These are phyloP conservation scores for Suillus subalutaceus DNA, from an alignment of 768 basidiomycete genomes.

Conservation along the genomic window DNA sequence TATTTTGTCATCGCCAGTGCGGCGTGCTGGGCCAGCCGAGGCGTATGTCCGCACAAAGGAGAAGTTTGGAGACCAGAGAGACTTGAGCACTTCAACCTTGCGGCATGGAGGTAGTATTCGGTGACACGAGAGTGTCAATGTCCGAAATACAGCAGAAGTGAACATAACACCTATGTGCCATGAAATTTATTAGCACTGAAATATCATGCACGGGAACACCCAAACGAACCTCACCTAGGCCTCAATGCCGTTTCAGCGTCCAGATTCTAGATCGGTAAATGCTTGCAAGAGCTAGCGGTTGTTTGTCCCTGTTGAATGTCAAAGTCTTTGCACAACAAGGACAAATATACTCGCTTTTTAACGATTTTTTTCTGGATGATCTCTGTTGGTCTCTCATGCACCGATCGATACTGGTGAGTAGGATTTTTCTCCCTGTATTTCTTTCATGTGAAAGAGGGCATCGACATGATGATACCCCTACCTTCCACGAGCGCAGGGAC, in stretches of 20 bases:
- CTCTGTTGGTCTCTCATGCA: neutral
- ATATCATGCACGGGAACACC: neutral
- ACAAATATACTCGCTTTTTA: conserved; percentile 18
- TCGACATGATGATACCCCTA: conserved; percentile 33
- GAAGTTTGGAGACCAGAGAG: conserved; percentile 10
- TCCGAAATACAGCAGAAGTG: neutral
- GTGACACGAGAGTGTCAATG: conserved; percentile 12
- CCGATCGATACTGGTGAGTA: conserved; percentile 15
- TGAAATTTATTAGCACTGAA: neutral
- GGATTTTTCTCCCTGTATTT: neutral
- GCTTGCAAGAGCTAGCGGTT: conserved; percentile 18
- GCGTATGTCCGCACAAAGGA: conserved; percentile 4
- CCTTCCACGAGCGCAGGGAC: conserved; percentile 36
- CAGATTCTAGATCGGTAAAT: neutral
- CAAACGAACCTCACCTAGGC: neutral
- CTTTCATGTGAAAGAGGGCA: neutral
- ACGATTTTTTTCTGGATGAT: conserved; percentile 7
- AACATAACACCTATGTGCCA: neutral
- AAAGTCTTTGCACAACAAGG: conserved; percentile 27
- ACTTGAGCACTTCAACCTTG: neutral
- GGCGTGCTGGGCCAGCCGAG: conserved; percentile 1
- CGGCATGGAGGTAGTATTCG: conserved; percentile 10
- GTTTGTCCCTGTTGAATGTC: conserved; percentile 30
- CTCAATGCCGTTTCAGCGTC: neutral
- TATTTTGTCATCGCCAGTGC: conserved; percentile 45